A percentile compares a stretch with the other conserved stretches of the same genome.
phyloP scores from a whole-genome alignment of 2,329 filamentous ascomycete genomes.

The Immersiporthe knoxdaviesiana region DNA sequence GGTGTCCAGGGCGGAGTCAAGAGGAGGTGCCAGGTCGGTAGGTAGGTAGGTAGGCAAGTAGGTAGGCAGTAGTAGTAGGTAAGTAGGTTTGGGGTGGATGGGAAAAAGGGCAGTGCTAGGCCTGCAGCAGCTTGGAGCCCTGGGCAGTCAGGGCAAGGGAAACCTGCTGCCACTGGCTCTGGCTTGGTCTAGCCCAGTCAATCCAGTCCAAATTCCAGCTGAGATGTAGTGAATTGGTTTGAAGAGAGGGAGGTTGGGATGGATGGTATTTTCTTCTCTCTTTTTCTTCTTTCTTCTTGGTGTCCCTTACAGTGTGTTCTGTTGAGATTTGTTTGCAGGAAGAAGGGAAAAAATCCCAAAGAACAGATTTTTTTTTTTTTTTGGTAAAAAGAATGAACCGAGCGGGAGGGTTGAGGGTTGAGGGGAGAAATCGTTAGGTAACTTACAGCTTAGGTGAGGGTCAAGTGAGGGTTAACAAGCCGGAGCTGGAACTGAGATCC shows the following conservation, averaged over 20 bases:
- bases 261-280: background rate
- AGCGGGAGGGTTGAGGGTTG: background rate
- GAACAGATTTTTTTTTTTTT: no score
- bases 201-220: background rate
- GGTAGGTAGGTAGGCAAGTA: constrained; percentile 1
- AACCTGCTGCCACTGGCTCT: background rate
- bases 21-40: constrained; percentile 16
- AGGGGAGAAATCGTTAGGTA: background rate
- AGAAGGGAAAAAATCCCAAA: no score
- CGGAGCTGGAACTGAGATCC: constrained; percentile 3
- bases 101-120: background rate
- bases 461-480: background rate
- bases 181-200: constrained; percentile 5
- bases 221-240: background rate
- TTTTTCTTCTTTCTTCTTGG: background rate
- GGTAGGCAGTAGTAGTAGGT: background rate
- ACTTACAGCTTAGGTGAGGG: background rate
- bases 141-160: background rate
- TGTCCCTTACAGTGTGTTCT: background rate
- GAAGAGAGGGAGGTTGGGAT: no score
- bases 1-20: background rate
- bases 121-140: background rate
- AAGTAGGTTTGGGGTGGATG: background rate
- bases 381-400: background rate
- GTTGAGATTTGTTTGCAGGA: constrained; percentile 1